Percentiles rank a stretch among this genome's conserved stretches.
Evolutionary conservation across 2,329 filamentous ascomycete genomes (phyloP).

Genomic region (Davidsoniella eucalypti): DNA sequence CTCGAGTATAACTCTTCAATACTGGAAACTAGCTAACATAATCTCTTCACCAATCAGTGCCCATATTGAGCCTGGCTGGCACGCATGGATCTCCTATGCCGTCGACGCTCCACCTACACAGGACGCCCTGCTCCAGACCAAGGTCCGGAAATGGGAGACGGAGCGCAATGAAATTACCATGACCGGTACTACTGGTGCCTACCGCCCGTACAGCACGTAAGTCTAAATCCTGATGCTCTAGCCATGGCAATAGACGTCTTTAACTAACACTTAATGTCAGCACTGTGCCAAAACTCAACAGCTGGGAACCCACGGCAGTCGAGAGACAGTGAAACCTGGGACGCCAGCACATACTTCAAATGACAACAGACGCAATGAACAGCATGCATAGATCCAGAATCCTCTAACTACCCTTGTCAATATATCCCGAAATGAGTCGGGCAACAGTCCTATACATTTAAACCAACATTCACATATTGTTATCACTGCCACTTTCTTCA

Average conservation of each 20-base stretch:
- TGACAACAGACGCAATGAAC: conserved; percentile 6
- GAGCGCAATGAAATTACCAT: conserved; percentile 54
- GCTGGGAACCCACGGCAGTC: conserved; percentile 31
- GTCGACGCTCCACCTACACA: conserved; percentile 71
- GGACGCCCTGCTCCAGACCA: conserved; percentile 54
- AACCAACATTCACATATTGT: too few relatives aligned
- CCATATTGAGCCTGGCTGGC: conserved; percentile 93
- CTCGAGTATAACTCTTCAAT: too few relatives aligned
- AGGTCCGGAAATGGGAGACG: conserved; percentile 60
- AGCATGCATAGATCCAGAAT: background rate
- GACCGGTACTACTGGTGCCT: conserved; percentile 63
- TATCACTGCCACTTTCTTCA: too few relatives aligned
- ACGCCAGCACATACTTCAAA: background rate
- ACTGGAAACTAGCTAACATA: background rate
- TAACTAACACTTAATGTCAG: conserved; percentile 19
- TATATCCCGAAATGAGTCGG: too few relatives aligned
- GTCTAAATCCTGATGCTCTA: conserved; percentile 23
- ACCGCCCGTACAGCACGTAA: conserved; percentile 89
- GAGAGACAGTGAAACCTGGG: conserved; percentile 15
- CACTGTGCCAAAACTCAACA: conserved; percentile 34
- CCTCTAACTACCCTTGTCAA: background rate
- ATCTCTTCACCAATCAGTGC: conserved; percentile 19
- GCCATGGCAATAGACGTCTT: background rate
- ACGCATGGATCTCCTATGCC: conserved; percentile 91
- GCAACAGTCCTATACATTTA: too few relatives aligned